A percentile compares a stretch with the other conserved stretches of the same genome.
These are phyloP conservation scores for Apiotrichum domesticum DNA, from an alignment of 1,284 basidiomycete species.

Conservation along the genomic window DNA sequence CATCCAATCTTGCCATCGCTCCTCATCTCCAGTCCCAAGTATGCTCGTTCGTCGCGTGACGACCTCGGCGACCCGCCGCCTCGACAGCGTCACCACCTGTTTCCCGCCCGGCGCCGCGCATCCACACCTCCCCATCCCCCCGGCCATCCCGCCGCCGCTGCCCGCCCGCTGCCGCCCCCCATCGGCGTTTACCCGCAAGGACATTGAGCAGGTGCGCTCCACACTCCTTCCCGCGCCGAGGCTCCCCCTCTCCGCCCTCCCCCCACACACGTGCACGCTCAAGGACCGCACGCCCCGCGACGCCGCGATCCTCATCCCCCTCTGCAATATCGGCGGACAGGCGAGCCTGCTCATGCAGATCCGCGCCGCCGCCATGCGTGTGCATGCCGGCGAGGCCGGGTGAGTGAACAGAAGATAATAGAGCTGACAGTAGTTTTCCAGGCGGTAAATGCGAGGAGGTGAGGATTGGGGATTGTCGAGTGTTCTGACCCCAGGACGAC, in stretches of 20 bases:
- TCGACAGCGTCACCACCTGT: no score
- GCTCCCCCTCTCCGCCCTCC: constrained; percentile 12
- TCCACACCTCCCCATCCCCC: no score
- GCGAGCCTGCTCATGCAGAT: constrained; percentile 37
- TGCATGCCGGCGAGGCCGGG: constrained; percentile 41
- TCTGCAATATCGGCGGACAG: constrained; percentile 30
- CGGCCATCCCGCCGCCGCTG: not conserved
- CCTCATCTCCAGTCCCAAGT: no score
- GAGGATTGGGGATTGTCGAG: constrained; percentile 13
- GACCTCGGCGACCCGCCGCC: no score
- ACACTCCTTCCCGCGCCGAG: constrained; percentile 17
- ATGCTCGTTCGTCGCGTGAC: no score
- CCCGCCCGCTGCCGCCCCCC: not conserved
- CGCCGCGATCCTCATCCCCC: constrained; percentile 37
- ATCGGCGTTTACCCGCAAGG: constrained; percentile 23
- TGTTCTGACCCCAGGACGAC: constrained; percentile 21
- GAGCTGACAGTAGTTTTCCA: constrained; percentile 11
- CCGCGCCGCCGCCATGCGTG: constrained; percentile 26
- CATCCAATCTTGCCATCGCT: no score
- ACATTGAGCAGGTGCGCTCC: constrained; percentile 18
- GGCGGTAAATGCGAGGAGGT: constrained; percentile 9
- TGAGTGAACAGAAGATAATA: constrained; percentile 30
- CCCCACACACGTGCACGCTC: constrained; percentile 23
- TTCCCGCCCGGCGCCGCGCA: no score
- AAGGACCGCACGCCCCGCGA: constrained; percentile 15